Evolutionary conservation across 139 green algal species (phyloP).

Genomic region (Spirogloea muscicola): DNA sequence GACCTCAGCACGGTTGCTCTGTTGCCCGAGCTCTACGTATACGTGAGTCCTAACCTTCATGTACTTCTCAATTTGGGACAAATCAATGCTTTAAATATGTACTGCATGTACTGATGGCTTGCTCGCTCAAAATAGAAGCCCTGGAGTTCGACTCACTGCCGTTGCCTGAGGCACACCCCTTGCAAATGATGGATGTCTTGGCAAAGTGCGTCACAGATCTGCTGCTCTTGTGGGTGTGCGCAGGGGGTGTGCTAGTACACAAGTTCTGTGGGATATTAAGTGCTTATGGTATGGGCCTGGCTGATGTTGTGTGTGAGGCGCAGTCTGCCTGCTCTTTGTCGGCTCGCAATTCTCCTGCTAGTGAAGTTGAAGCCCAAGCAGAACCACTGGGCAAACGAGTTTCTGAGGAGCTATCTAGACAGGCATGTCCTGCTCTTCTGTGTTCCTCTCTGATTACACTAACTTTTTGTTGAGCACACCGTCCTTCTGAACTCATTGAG

Average conservation of each 20-base stretch:
- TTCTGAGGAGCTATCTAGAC: background rate
- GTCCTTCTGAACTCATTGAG: no score
- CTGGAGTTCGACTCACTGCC: no score
- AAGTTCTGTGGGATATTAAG: slow-evolving; percentile 77
- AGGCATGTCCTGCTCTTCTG: slow-evolving; percentile 5
- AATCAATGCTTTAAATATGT: no score
- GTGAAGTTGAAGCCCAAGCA: background rate
- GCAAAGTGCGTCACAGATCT: no score
- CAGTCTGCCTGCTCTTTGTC: slow-evolving; percentile 71
- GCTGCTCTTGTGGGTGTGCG: no score
- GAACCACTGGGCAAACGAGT: background rate
- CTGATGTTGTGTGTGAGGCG: slow-evolving; percentile 84
- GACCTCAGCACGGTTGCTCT: slow-evolving; percentile 92
- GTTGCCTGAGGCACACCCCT: no score
- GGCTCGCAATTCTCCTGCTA: background rate
- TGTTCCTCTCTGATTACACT: no score
- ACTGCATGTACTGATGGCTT: no score
- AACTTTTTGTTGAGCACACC: no score
- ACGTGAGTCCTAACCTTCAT: slow-evolving; percentile 31
- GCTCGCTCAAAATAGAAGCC: no score
- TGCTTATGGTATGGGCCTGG: slow-evolving; percentile 91
- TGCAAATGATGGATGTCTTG: no score
- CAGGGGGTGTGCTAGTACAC: slow-evolving; percentile 88
- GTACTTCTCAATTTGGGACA: no score
- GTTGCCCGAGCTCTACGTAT: slow-evolving; percentile 87